phyloP scores from a whole-genome alignment of 306 rosid species.

The Cercis canadensis region DNA sequence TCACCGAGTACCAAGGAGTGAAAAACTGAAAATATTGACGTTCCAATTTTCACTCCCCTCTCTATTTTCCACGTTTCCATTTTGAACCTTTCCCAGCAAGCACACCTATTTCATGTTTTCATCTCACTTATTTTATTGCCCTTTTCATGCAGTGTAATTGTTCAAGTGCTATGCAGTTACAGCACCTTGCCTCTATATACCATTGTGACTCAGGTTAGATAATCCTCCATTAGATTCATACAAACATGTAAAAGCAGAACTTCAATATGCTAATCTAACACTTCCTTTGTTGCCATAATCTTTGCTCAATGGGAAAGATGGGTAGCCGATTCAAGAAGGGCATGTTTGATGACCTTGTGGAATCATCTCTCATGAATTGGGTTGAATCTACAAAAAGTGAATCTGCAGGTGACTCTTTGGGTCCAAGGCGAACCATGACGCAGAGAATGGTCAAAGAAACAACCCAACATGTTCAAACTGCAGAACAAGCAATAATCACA shows the following conservation, averaged over 20 bases:
- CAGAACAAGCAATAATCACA: slow-evolving; percentile 44
- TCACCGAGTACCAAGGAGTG: too few relatives aligned
- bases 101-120: too few relatives aligned
- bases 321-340: slow-evolving; percentile 59
- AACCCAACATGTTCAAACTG: slow-evolving; percentile 41
- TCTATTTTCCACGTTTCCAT: too few relatives aligned
- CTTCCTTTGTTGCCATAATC: background rate
- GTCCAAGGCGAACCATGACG: background rate
- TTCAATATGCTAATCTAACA: slow-evolving; percentile 13
- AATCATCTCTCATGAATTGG: background rate
- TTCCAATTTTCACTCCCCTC: too few relatives aligned
- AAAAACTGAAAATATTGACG: too few relatives aligned
- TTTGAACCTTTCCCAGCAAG: too few relatives aligned
- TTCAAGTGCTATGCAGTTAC: slow-evolving; percentile 95
- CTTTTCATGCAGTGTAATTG: slow-evolving; percentile 59
- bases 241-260: too few relatives aligned
- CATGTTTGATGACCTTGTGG: background rate
- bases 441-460: slow-evolving; percentile 41
- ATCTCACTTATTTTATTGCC: slow-evolving; percentile 30
- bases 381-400: background rate
- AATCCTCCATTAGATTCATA: slow-evolving; percentile 21
- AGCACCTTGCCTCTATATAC: slow-evolving; percentile 83
- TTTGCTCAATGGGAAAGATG: slow-evolving; percentile 60
- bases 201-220: slow-evolving; percentile 77
- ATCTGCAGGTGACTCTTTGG: too few relatives aligned